Base-by-base conservation (phyloP, 2,329 filamentous ascomycete genomes). In the Venturia nashicola region DNA sequence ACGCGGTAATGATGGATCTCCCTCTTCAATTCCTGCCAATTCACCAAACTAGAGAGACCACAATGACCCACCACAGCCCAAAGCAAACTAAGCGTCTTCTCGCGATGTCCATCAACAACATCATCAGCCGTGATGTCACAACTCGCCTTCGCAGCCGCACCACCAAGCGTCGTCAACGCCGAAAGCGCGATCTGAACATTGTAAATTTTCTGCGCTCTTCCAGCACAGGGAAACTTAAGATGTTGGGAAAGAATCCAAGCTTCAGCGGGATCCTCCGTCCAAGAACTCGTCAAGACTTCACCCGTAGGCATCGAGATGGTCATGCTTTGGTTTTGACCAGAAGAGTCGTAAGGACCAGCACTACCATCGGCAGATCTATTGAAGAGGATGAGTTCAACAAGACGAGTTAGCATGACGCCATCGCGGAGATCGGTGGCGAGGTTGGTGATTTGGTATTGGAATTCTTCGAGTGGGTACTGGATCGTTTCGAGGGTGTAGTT, bases 31-130 rank as follows among this genome's bases (percentile, higher is more conserved):
- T 82, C 81, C 6, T 75, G 70, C 78, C 80, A 83, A 67, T 86
- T 79, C 1, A 87, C 75, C 0, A 87, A 75, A 7, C 72, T 74
- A 6, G 74, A 71, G 8, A 86, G 72, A 1, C 83, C 83, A 74
- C 80, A 82, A 71, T 79, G 79, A 48, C 81, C 80, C 44, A 86
- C 79, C 27, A 87, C 74, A 3, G 77, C 76, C 84, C 84, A 86
- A 5, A 88, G 75, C 11, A 87, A 74, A 5, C 78, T 79, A 55
- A 87, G 76, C 0, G 84, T 87, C 71, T 83, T 86, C 68, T 87
- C 84, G 9, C 85, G 80, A 68, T 86, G 83, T 2, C 85, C 85
- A 67, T 86, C 80, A 7, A 87, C 83, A 59, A 87, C 80, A 63
- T 87, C 82, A 46, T 82, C 80, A 0, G 84, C 78, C 16, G 73